Base-by-base conservation (phyloP, 768 basidiomycete species). In the Kwoniella europaea region DNA sequence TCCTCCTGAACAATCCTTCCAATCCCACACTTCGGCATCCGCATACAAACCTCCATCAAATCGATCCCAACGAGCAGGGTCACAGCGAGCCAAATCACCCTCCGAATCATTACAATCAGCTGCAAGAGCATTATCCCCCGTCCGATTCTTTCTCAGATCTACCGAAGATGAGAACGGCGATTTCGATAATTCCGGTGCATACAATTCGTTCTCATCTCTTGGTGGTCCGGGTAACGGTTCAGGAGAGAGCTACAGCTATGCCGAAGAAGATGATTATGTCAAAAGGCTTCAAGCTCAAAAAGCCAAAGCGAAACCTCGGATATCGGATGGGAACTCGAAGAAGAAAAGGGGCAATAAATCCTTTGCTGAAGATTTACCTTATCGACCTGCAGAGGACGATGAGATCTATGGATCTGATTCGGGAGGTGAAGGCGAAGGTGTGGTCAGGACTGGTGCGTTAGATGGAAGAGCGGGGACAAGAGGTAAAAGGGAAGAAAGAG, bases 91-190 rank as follows among this genome's bases (percentile, higher is more conserved):
- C 5, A 69, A 66, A 20, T 78, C 76, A 6, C 80, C 80, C 15
- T 62, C 74, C 13, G 78, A 81, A 70, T 67, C 71, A 24, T 63
- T 81, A 43, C 64, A 71, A 4, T 54, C 55, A n/a, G 57, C 76
- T 24, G 80, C 80, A 35, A 46, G 76, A 46, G 80, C 80, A 6
- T 62, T 81, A 3, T 75, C 74, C n/a, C 80, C 80, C n/a, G 80
- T 79, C 18, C 62, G 78, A 35, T 81, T 56, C 61, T 81, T 81
- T 61, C 71, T 81, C 10, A 67, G 67, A 41, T 76, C 78, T 1
- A 63, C 61, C 22, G 68, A 68, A 42, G 58, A 71, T 52, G 77
- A 76, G 29, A 62, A 67, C 29, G 71, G 64, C 2, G 71, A 77
- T 43, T 55, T 57, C n/a, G 74, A 74, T 54, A 66, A 41, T 46